Percentiles rank a stretch among this genome's conserved stretches.
Evolutionary conservation across 1,139 yeast genomes (phyloP).

Genomic region (Taiozyma sp.): DNA sequence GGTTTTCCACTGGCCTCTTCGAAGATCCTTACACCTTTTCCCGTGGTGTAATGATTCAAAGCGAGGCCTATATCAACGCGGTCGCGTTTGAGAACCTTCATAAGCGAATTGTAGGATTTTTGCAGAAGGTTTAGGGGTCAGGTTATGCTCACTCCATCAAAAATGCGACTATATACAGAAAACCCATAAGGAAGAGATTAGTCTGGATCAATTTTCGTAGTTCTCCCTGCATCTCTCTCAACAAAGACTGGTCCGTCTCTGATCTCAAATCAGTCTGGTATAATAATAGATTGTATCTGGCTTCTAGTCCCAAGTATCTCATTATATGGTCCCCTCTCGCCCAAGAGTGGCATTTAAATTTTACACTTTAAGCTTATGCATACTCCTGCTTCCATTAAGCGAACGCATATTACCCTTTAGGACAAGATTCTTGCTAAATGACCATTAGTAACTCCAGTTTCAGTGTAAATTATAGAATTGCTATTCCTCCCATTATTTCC

Average conservation of each 20-base stretch:
- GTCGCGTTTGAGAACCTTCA: constrained; percentile 7
- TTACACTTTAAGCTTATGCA: background rate
- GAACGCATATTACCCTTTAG: background rate
- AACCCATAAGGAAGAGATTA: background rate
- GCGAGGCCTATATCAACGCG: constrained; percentile 23
- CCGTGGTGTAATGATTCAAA: constrained; percentile 26
- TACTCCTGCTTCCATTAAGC: background rate
- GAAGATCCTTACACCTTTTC: constrained; percentile 24
- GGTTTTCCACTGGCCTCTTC: constrained; percentile 20
- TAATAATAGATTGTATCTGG: background rate
- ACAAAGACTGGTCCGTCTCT: background rate
- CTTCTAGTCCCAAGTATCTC: background rate
- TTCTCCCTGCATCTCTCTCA: background rate
- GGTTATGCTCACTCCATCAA: background rate
- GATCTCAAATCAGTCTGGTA: background rate
- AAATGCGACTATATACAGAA: background rate
- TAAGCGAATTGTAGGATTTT: constrained; percentile 16
- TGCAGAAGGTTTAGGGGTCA: constrained; percentile 4
- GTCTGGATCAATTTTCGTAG: background rate
- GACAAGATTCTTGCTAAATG: background rate
- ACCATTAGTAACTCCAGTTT: background rate
- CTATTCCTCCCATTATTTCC: background rate
- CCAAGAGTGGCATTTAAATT: background rate
- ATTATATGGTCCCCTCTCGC: background rate
- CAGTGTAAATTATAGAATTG: background rate